Percentiles rank a stretch among this genome's conserved stretches.
These are phyloP conservation scores for Heliosperma pusillum DNA, from an alignment of 148 eudicot species.

Conservation along the genomic window DNA sequence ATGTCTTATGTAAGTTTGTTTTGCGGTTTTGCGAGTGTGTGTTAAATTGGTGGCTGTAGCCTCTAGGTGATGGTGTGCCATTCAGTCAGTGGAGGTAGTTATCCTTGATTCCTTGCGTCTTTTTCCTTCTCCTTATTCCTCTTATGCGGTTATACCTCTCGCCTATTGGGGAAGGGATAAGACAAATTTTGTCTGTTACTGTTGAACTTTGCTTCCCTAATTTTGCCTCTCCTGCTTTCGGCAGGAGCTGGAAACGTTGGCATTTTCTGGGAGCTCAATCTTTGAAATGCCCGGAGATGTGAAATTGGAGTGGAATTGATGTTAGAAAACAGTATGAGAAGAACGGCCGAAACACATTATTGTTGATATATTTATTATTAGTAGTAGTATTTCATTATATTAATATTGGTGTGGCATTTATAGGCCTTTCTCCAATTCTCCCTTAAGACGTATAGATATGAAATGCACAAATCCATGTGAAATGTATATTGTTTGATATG, in stretches of 20 bases:
- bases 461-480: no score
- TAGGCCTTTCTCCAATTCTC: no score
- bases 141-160: background rate
- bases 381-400: no score
- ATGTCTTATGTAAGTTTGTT: conserved; percentile 11
- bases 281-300: background rate
- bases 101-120: background rate
- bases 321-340: background rate
- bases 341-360: background rate
- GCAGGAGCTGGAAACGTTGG: background rate
- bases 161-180: background rate
- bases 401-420: no score
- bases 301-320: background rate
- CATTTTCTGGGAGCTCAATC: background rate
- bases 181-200: background rate
- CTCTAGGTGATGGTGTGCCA: background rate
- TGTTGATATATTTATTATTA: no score
- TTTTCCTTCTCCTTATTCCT: no score
- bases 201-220: background rate
- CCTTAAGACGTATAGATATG: no score
- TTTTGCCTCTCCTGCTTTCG: background rate
- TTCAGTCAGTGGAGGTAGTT: background rate
- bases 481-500: no score
- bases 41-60: conserved; percentile 1
- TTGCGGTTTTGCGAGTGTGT: background rate